Conservation (phyloP, 2,329 filamentous ascomycete genomes). For the Penicillium crustosum region DNA sequence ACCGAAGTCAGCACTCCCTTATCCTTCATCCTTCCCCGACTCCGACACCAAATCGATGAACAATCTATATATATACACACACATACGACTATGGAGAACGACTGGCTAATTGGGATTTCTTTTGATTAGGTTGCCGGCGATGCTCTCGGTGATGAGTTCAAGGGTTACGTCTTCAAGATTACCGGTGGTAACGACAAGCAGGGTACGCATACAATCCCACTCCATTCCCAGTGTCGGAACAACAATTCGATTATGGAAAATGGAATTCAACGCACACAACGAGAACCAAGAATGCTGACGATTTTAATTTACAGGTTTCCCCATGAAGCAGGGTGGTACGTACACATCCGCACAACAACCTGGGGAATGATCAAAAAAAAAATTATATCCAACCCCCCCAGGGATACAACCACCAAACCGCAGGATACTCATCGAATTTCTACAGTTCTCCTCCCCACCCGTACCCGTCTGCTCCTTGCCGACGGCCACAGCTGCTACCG, state of each 20-base stretch:
- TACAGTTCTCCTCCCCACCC: slow-evolving; percentile 81
- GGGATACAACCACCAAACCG: slow-evolving; percentile 5
- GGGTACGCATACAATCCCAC: slow-evolving; percentile 48
- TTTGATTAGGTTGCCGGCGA: slow-evolving; percentile 75
- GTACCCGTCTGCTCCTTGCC: slow-evolving; percentile 93
- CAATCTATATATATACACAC: slow-evolving; percentile 17
- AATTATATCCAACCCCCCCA: slow-evolving; percentile 5
- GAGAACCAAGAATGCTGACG: slow-evolving; percentile 28
- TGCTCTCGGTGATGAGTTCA: slow-evolving; percentile 97
- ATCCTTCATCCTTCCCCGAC: slow-evolving; percentile 19
- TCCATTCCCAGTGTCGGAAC: neutral
- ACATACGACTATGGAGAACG: slow-evolving; percentile 22
- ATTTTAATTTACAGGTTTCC: slow-evolving; percentile 64
- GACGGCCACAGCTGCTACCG: slow-evolving; percentile 99
- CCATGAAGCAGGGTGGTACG: slow-evolving; percentile 96
- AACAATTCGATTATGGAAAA: neutral
- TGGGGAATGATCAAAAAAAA: slow-evolving; percentile 11
- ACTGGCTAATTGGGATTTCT: slow-evolving; percentile 35
- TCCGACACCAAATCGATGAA: slow-evolving; percentile 9
- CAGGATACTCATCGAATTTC: slow-evolving; percentile 31
- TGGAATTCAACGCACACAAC: neutral
- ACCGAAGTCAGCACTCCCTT: slow-evolving; percentile 45
- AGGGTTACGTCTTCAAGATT: slow-evolving; percentile 99
- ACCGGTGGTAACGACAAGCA: slow-evolving; percentile 99
- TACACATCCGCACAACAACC: slow-evolving; percentile 30